Conservation (phyloP, 441 rosid genomes). For the Brassica balearica region DNA sequence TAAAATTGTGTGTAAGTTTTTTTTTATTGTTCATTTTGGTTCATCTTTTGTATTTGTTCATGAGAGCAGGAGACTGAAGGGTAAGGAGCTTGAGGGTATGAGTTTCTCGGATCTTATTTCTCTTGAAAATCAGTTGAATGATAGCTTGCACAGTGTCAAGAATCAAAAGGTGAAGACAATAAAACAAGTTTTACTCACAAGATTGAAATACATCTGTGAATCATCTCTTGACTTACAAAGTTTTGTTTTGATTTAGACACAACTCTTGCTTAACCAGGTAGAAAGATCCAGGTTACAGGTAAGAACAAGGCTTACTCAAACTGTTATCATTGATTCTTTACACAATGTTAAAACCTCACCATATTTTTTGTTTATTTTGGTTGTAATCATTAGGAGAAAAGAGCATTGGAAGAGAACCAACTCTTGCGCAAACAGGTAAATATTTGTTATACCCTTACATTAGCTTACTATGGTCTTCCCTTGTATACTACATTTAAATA, state of each 20-base stretch:
- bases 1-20: background rate
- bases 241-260: slow-evolving; percentile 34
- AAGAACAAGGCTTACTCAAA: slow-evolving; percentile 13
- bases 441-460: slow-evolving; percentile 4
- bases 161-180: slow-evolving; percentile 38
- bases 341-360: background rate
- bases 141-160: slow-evolving; percentile 41
- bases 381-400: slow-evolving; percentile 29
- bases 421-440: slow-evolving; percentile 43
- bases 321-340: background rate
- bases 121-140: slow-evolving; percentile 46
- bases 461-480: slow-evolving; percentile 4
- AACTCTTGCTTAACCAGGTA: slow-evolving; percentile 37
- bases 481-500: background rate
- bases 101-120: slow-evolving; percentile 42
- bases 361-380: slow-evolving; percentile 6
- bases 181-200: background rate
- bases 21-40: background rate
- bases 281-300: slow-evolving; percentile 44
- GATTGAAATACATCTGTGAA: background rate
- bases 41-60: background rate
- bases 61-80: slow-evolving; percentile 42
- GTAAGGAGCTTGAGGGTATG: slow-evolving; percentile 44
- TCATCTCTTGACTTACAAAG: slow-evolving; percentile 13
- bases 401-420: slow-evolving; percentile 47